A percentile compares a stretch with the other conserved stretches of the same genome.
Evolutionary conservation across 176 grass and related monocot genomes (phyloP).

Genomic region (Lolium perenne): DNA sequence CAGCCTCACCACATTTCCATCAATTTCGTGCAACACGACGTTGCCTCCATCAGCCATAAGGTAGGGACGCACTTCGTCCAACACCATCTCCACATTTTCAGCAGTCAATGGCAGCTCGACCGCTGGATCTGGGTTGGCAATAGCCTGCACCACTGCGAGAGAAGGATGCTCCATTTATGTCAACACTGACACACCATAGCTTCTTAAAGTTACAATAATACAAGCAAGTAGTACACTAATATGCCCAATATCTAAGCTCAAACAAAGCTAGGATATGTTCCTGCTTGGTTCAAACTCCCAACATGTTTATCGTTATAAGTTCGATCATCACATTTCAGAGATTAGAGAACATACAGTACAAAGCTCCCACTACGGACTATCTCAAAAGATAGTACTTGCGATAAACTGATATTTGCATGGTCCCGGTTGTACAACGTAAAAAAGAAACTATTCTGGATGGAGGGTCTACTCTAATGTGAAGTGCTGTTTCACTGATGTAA

Average conservation of each 20-base stretch:
- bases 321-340: neutral
- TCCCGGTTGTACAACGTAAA: neutral
- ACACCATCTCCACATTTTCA: conserved; percentile 86
- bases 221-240: neutral
- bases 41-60: conserved; percentile 98
- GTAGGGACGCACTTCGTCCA: conserved; percentile 97
- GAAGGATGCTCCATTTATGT: conserved; percentile 12
- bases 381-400: neutral
- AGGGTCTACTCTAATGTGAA: neutral
- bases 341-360: neutral
- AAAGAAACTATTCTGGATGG: neutral
- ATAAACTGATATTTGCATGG: neutral
- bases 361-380: neutral
- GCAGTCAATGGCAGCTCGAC: conserved; percentile 75
- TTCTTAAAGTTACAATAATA: neutral
- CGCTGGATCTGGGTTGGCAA: conserved; percentile 67
- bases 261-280: neutral
- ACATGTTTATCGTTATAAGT: neutral
- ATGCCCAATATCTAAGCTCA: neutral
- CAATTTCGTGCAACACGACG: conserved; percentile 88
- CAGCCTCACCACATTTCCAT: conserved; percentile 81
- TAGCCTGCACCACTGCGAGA: conserved; percentile 67
- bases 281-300: neutral
- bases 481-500: neutral
- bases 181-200: neutral